phyloP scores from a whole-genome alignment of 192 early-diverging fungal species.

The Coemansia sp. region DNA sequence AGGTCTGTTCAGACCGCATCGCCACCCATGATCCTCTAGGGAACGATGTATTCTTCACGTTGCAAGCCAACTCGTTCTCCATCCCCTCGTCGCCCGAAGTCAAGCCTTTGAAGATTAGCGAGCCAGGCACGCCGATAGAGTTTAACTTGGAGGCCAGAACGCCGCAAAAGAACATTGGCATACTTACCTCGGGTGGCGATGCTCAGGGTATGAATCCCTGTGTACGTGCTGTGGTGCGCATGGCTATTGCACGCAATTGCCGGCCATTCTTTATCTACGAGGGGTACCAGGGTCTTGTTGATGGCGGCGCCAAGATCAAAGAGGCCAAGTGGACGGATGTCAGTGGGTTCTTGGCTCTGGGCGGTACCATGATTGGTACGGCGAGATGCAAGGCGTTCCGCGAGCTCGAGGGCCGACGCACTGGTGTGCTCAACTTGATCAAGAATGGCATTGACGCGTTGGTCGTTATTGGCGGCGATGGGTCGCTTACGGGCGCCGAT shows the following conservation, averaged over 20 bases:
- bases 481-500: slow-evolving; percentile 95
- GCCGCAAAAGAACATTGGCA: slow-evolving; percentile 78
- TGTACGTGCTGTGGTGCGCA: slow-evolving; percentile 87
- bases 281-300: slow-evolving; percentile 95
- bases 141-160: slow-evolving; percentile 2
- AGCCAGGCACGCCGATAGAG: slow-evolving; percentile 4
- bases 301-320: slow-evolving; percentile 86
- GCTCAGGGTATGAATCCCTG: slow-evolving; percentile 98
- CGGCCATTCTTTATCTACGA: slow-evolving; percentile 90
- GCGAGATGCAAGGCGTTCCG: slow-evolving; percentile 89
- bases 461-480: slow-evolving; percentile 95
- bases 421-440: slow-evolving; percentile 82
- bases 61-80: slow-evolving; percentile 59
- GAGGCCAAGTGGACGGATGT: slow-evolving; percentile 90
- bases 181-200: slow-evolving; percentile 94
- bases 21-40: slow-evolving; percentile 77
- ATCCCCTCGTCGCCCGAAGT: slow-evolving; percentile 44
- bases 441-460: slow-evolving; percentile 92
- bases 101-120: slow-evolving; percentile 14
- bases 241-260: slow-evolving; percentile 80
- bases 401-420: slow-evolving; percentile 79
- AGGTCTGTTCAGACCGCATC: slow-evolving; percentile 29
- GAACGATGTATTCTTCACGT: slow-evolving; percentile 75
- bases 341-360: slow-evolving; percentile 79
- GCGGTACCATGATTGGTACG: slow-evolving; percentile 94